Conservation (phyloP, 129 eudicot genomes). For the Tagetes patula region DNA sequence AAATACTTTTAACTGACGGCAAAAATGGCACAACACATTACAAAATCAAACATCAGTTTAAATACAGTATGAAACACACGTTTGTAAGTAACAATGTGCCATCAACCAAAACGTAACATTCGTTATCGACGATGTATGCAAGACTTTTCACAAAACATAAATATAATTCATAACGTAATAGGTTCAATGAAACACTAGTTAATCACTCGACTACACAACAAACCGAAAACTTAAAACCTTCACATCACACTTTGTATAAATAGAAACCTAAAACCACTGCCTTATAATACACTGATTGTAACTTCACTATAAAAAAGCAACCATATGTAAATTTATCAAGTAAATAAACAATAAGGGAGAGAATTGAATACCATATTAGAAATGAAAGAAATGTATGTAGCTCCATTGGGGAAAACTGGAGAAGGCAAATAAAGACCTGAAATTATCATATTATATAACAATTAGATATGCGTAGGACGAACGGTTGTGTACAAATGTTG, state of each 20-base stretch:
- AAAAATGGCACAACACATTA: too few relatives aligned
- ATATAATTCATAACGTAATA: too few relatives aligned
- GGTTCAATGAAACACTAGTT: too few relatives aligned
- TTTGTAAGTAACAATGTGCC: too few relatives aligned
- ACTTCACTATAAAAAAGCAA: slow-evolving; percentile 13
- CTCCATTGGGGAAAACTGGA: slow-evolving; percentile 42
- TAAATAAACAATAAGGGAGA: not conserved
- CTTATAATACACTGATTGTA: slow-evolving; percentile 22
- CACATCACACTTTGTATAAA: slow-evolving; percentile 8
- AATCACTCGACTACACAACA: not conserved
- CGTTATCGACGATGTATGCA: too few relatives aligned
- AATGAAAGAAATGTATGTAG: slow-evolving; percentile 23
- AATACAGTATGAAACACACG: too few relatives aligned
- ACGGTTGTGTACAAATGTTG: not conserved
- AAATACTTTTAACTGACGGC: too few relatives aligned
- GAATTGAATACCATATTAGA: slow-evolving; percentile 19
- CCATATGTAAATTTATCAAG: slow-evolving; percentile 6
- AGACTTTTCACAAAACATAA: too few relatives aligned
- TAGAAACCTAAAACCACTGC: slow-evolving; percentile 28
- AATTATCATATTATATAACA: slow-evolving; percentile 6
- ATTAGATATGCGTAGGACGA: not conserved
- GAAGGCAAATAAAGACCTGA: slow-evolving; percentile 33
- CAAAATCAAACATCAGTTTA: too few relatives aligned
- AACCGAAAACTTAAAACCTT: not conserved
- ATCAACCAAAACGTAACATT: too few relatives aligned